Percentiles rank a stretch among this genome's conserved stretches.
These are phyloP conservation scores for Cutaneotrichosporon cavernicola DNA, from an alignment of 1,284 basidiomycete species.

Conservation along the genomic window DNA sequence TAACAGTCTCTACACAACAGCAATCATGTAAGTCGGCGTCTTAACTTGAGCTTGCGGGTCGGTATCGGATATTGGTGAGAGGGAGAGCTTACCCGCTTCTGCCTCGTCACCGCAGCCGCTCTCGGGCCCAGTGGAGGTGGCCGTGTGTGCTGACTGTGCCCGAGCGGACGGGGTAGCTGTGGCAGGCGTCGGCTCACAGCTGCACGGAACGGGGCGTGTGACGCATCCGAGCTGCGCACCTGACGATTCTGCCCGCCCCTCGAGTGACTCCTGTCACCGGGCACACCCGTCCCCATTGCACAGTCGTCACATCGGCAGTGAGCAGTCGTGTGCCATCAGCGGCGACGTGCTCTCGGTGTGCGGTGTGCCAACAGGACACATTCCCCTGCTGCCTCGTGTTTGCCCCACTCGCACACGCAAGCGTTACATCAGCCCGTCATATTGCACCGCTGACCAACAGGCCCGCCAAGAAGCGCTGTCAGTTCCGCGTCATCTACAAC, in stretches of 20 bases:
- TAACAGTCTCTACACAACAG: background rate
- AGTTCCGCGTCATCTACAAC: constrained; percentile 53
- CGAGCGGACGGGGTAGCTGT: too few species aligned
- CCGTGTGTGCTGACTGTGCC: too few species aligned
- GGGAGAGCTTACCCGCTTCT: background rate
- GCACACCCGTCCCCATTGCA: background rate
- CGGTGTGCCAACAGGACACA: background rate
- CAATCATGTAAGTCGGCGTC: constrained; percentile 6
- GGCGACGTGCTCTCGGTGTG: background rate
- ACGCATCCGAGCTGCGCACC: background rate
- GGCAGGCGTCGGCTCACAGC: too few species aligned
- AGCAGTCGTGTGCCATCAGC: background rate
- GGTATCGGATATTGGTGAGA: background rate
- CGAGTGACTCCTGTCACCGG: background rate
- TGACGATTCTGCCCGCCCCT: too few species aligned
- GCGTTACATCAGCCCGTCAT: background rate
- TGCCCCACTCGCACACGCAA: background rate
- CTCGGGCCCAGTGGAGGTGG: background rate
- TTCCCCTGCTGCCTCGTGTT: background rate
- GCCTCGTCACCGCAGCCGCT: background rate
- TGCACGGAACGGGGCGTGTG: background rate
- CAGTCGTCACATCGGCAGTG: background rate
- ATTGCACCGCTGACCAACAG: constrained; percentile 28
- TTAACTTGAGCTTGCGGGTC: background rate
- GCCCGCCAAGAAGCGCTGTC: constrained; percentile 54